Evolutionary conservation across 2,329 filamentous ascomycete species (phyloP).

Genomic region (Monilinia aucupariae): DNA sequence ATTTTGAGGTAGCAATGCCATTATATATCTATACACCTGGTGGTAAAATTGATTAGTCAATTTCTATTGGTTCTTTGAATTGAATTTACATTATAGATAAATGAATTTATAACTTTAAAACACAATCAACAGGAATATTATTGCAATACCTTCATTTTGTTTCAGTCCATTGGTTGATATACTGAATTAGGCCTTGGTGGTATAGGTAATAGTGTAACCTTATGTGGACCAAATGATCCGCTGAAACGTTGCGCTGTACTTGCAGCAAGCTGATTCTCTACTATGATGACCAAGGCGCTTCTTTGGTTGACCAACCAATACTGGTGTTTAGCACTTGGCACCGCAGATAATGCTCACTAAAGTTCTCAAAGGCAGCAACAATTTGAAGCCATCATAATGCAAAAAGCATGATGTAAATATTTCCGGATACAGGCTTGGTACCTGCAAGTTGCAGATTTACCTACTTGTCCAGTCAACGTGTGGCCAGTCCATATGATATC

Average conservation of each 20-base stretch:
- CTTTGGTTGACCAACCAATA: neutral
- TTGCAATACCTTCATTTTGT: too few species aligned
- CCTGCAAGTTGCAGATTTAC: neutral
- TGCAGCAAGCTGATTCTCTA: neutral
- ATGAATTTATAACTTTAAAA: too few species aligned
- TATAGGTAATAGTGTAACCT: neutral
- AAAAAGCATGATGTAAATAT: neutral
- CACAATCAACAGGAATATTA: too few species aligned
- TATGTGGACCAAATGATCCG: neutral
- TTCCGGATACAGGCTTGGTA: neutral
- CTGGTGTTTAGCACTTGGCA: neutral
- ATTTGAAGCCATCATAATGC: neutral
- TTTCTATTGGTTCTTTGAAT: too few species aligned
- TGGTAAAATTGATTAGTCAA: too few species aligned
- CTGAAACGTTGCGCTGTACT: constrained; percentile 16
- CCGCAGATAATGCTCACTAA: neutral
- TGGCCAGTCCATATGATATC: neutral
- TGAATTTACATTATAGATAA: too few species aligned
- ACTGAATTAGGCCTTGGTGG: too few species aligned
- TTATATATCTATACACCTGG: too few species aligned
- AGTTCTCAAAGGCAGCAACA: neutral
- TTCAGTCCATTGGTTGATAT: neutral
- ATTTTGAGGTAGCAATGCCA: too few species aligned
- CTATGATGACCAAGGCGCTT: neutral
- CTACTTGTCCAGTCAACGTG: neutral